Evolutionary conservation across 805 yeast genomes (phyloP).

Genomic region (Pichia cabralensis): DNA sequence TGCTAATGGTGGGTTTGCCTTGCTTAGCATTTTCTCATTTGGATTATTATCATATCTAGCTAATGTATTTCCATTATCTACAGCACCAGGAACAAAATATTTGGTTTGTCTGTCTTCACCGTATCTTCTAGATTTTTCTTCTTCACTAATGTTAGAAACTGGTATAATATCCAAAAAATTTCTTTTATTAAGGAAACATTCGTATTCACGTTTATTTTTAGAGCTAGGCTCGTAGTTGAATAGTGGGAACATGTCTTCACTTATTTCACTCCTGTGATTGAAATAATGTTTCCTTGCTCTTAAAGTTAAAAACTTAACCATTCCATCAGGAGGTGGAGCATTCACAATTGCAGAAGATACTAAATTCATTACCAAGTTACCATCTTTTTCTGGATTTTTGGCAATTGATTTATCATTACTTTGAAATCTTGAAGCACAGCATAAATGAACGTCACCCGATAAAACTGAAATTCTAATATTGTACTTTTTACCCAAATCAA

Average conservation of each 20-base stretch:
- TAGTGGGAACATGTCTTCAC: slow-evolving; percentile 73
- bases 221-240: slow-evolving; percentile 56
- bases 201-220: slow-evolving; percentile 29
- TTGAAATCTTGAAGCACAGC: slow-evolving; percentile 71
- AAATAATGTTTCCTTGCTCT: slow-evolving; percentile 63
- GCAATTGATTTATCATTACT: slow-evolving; percentile 35
- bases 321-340: slow-evolving; percentile 85
- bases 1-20: no score
- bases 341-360: slow-evolving; percentile 86
- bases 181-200: slow-evolving; percentile 48
- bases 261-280: slow-evolving; percentile 37
- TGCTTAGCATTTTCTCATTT: no score
- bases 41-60: no score
- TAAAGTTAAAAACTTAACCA: slow-evolving; percentile 64
- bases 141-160: slow-evolving; percentile 26
- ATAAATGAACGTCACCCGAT: slow-evolving; percentile 90
- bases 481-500: slow-evolving; percentile 51
- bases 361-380: slow-evolving; percentile 69
- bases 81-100: slow-evolving; percentile 16
- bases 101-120: slow-evolving; percentile 5
- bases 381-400: slow-evolving; percentile 62
- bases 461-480: slow-evolving; percentile 74
- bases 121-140: slow-evolving; percentile 4
- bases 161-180: slow-evolving; percentile 67
- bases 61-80: slow-evolving; percentile 13